Conservation (phyloP, 2,329 filamentous ascomycete species). For the Colletotrichum coccodes region DNA sequence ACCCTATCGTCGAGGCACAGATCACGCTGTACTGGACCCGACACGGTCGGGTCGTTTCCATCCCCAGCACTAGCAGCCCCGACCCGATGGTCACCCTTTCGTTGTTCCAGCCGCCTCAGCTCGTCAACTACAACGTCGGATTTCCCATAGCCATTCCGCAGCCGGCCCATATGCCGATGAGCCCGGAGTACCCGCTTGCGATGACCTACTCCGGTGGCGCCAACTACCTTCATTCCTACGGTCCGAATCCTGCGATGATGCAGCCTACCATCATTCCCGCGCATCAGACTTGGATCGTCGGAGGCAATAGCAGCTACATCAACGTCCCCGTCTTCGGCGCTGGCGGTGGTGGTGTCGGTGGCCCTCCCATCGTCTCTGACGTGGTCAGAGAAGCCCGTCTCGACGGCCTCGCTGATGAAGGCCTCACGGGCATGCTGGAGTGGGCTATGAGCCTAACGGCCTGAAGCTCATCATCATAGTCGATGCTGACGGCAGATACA, state of each 20-base stretch:
- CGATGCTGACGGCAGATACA: slow-evolving; percentile 1
- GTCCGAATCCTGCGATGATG: neutral
- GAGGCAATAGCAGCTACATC: neutral
- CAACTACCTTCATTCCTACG: slow-evolving; percentile 22
- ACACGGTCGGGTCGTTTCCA: slow-evolving; percentile 6
- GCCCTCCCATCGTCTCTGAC: slow-evolving; percentile 5
- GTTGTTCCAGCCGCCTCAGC: neutral
- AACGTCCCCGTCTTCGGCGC: neutral
- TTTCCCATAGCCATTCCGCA: neutral
- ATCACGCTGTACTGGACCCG: slow-evolving; percentile 25
- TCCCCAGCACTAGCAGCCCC: neutral
- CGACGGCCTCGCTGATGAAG: neutral
- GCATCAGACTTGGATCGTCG: neutral
- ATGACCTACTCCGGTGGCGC: slow-evolving; percentile 15
- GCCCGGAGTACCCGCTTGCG: neutral
- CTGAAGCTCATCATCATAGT: slow-evolving; percentile 23
- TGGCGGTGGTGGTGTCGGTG: neutral
- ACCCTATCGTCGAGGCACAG: slow-evolving; percentile 20
- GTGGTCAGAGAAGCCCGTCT: slow-evolving; percentile 12
- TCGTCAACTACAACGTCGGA: neutral
- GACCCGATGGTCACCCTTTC: neutral
- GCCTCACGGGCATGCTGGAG: slow-evolving; percentile 1
- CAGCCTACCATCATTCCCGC: neutral
- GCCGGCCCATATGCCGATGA: neutral
- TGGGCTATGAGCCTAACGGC: slow-evolving; percentile 9